Evolutionary conservation across 1,284 basidiomycete species (phyloP).

Genomic region (Irpex sp.): DNA sequence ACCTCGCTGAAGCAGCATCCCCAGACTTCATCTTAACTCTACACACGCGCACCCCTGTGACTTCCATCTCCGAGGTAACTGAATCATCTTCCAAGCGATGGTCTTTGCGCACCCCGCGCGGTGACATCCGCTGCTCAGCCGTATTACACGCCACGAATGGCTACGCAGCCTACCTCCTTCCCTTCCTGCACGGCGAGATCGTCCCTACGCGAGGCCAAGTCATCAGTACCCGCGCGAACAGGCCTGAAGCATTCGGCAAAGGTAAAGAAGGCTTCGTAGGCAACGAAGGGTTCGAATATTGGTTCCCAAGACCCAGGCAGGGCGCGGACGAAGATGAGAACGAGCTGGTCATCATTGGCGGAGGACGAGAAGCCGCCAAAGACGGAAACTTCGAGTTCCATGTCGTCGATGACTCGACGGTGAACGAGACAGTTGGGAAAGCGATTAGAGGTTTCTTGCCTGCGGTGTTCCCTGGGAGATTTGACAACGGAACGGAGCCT

Average conservation of each 20-base stretch:
- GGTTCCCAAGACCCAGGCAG: constrained; percentile 59
- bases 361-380: constrained; percentile 48
- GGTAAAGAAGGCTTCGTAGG: constrained; percentile 14
- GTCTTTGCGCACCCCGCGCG: constrained; percentile 56
- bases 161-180: constrained; percentile 66
- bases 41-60: constrained; percentile 71
- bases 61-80: constrained; percentile 30
- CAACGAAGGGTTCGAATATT: constrained; percentile 66
- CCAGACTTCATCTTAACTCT: constrained; percentile 42
- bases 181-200: constrained; percentile 58
- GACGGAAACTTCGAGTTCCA: constrained; percentile 45
- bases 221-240: constrained; percentile 55
- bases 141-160: constrained; percentile 82
- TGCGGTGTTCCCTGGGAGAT: constrained; percentile 51
- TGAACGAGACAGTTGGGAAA: constrained; percentile 46
- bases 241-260: constrained; percentile 21
- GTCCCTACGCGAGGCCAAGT: constrained; percentile 75
- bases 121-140: constrained; percentile 49
- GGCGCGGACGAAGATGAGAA: constrained; percentile 12
- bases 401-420: constrained; percentile 56
- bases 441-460: constrained; percentile 59
- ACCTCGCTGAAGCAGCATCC: constrained; percentile 33
- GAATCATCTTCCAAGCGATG: constrained; percentile 34
- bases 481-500: constrained; percentile 40
- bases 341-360: constrained; percentile 75